Evolutionary conservation across 2,329 filamentous ascomycete species (phyloP).

Genomic region (Aspergillus pseudonomiae): DNA sequence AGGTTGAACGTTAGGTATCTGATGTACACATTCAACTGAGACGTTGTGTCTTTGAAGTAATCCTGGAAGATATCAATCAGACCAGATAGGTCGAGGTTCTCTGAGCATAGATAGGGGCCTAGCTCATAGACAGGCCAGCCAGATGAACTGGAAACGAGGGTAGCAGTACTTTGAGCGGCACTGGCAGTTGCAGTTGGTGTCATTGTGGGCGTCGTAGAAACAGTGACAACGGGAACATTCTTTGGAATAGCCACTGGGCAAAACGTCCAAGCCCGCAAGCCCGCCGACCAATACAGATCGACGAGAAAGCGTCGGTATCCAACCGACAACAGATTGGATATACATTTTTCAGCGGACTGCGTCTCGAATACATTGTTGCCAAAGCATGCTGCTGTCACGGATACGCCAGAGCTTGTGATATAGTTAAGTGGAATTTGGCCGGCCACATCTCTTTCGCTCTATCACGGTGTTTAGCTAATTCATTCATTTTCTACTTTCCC

Average conservation of each 20-base stretch:
- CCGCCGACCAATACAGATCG: constrained; percentile 67
- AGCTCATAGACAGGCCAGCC: constrained; percentile 46
- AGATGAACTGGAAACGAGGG: constrained; percentile 26
- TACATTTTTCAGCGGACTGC: constrained; percentile 55
- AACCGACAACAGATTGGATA: constrained; percentile 65
- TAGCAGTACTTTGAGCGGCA: constrained; percentile 25
- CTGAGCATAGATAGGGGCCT: constrained; percentile 60
- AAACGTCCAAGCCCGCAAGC: constrained; percentile 58
- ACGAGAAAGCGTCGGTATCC: constrained; percentile 62
- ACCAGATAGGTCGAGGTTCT: constrained; percentile 53
- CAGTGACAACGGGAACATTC: constrained; percentile 23
- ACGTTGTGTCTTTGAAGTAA: constrained; percentile 57
- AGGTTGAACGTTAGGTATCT: constrained; percentile 61
- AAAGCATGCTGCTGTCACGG: constrained; percentile 63
- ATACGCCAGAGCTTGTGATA: constrained; percentile 60
- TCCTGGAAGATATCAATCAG: constrained; percentile 55
- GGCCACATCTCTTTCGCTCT: constrained; percentile 66
- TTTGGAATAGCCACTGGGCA: constrained; percentile 61
- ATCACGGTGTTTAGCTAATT: constrained; percentile 16
- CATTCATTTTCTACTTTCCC: not conserved
- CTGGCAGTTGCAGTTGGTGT: constrained; percentile 26
- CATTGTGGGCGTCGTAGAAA: constrained; percentile 22
- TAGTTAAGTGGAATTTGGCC: constrained; percentile 65
- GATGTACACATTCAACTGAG: constrained; percentile 58
- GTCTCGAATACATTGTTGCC: constrained; percentile 56